Base-by-base conservation (phyloP, 2,329 filamentous ascomycete genomes). In the Beauveria scarabaeidicola region DNA sequence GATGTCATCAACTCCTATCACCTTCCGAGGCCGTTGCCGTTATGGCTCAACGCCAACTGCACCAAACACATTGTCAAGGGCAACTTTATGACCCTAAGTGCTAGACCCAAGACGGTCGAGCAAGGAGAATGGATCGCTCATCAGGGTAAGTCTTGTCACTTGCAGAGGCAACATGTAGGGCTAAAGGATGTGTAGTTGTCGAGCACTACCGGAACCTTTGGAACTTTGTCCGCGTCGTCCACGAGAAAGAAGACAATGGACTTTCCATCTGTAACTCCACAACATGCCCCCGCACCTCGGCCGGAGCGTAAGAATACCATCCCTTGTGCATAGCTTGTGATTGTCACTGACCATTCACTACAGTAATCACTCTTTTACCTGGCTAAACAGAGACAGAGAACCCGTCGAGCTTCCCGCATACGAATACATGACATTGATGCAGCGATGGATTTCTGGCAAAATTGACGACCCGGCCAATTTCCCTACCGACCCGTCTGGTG, bases 371-470 rank as follows among this genome's bases (percentile, higher is more conserved):
- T 96, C 91, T 27, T 97, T 96, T 73, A 97, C 92, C 52, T 97
- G 93, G 93, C 83, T 97, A 58, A 95, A 97, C 74, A 87, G 87
- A 65, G 87, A 90, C 68, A 86, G 88, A 66, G 87, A 91, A 70
- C 91, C 93, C 11, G 91, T 96, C 64, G 93, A 96, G 74, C 88
- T 97, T 46, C 91, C 93, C 3, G 93, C 93, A 7, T 87, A 87
- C 63, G 91, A 95, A 73, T 97, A 97, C 76, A 94, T 97, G 76
- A 91, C 90, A 65, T 85, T 96, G 27, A 95, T 97, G 72, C 92
- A 97, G 76, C 90, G 93, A 69, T 97, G 93, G 92, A 96, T 97
- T 71, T 89, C 90, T 32, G 91, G 91, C 75, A 97, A 97, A 77
- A 91, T 96, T 64, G 90, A 94, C 68, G 92, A 97, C 72, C 85